Evolutionary conservation across 2,329 filamentous ascomycete species (phyloP).

Genomic region (Zarea fungicola): DNA sequence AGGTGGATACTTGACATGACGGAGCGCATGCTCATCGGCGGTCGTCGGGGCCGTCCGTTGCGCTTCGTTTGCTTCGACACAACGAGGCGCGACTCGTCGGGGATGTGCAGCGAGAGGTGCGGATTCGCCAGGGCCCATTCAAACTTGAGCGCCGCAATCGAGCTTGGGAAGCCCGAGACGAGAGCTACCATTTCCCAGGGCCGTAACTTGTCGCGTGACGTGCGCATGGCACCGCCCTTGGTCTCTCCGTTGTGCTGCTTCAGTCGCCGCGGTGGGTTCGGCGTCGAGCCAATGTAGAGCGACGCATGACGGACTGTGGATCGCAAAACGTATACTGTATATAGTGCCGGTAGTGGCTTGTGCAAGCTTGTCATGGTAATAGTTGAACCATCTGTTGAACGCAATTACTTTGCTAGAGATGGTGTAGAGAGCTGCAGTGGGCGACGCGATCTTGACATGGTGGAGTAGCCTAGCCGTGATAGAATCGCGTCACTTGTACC

Average conservation of each 20-base stretch:
- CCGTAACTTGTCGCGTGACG: conserved; percentile 59
- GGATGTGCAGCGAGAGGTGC: conserved; percentile 73
- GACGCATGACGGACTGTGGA: conserved; percentile 68
- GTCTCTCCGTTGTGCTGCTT: conserved; percentile 85
- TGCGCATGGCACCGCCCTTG: conserved; percentile 76
- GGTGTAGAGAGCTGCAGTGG: neutral
- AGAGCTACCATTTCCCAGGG: conserved; percentile 91
- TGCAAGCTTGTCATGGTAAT: conserved; percentile 34
- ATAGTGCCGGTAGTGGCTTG: conserved; percentile 75
- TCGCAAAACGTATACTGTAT: conserved; percentile 87
- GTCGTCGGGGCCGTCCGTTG: conserved; percentile 51
- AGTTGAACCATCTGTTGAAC: neutral
- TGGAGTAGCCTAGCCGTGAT: no score
- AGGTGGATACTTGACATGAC: conserved; percentile 77
- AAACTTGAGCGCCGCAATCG: conserved; percentile 85
- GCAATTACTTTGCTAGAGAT: neutral
- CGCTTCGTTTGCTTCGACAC: conserved; percentile 45
- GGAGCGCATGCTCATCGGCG: conserved; percentile 57
- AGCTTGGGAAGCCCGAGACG: conserved; percentile 83
- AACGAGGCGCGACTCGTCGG: conserved; percentile 54
- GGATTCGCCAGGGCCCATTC: conserved; percentile 95
- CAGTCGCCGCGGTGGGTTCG: conserved; percentile 76
- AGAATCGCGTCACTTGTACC: no score
- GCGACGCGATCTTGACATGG: no score
- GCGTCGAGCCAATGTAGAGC: conserved; percentile 89